Base-by-base conservation (phyloP, 345 rosid genomes). In the Orychophragmus violaceus region DNA sequence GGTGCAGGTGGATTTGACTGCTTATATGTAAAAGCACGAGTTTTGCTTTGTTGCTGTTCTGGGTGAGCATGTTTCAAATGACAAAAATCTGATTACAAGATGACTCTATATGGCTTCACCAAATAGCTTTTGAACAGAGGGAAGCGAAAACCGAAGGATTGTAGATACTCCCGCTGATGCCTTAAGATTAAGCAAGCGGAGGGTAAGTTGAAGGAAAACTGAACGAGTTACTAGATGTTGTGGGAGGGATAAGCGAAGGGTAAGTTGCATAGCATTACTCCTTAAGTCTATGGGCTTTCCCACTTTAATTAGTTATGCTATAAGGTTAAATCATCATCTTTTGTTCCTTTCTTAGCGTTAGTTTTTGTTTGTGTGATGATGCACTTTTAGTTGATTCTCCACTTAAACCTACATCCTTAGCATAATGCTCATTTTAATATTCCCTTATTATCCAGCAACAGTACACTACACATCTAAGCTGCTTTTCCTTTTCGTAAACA, bases 191-290 rank as follows among this genome's bases (percentile, higher is more conserved):
- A n/a, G n/a, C n/a, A n/a, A n/a, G n/a, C n/a, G n/a, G n/a, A n/a
- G n/a, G n/a, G n/a, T n/a, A n/a, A 94, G 99, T 94, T 76, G 89
- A 90, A 70, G 99, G 82, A 83, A 94, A 91, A 80, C 84, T 94
- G 41, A 94, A 91, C 68, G 99, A 94, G 72, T 74, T 94, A 82
- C 87, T 94, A 82, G 99, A 90, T 83, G 79, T 59, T 61, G 93
- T 78, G 49, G 97, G 99, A 72, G 99, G 99, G 48, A 85, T 94
- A 42, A 88, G 78, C 81, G 87, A 62, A 94, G 84, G 80, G 97
- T 91, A 79, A 81, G 94, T 62, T 68, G 13, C 68, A 56, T 54
- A 54, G 63, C 75, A 27, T 61, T 60, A 35, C 13, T n/a, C n/a
- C n/a, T n/a, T n/a, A n/a, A n/a, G n/a, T n/a, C n/a, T n/a, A n/a